Base-by-base conservation (phyloP, 805 yeast species). In the Candida vaughaniae region DNA sequence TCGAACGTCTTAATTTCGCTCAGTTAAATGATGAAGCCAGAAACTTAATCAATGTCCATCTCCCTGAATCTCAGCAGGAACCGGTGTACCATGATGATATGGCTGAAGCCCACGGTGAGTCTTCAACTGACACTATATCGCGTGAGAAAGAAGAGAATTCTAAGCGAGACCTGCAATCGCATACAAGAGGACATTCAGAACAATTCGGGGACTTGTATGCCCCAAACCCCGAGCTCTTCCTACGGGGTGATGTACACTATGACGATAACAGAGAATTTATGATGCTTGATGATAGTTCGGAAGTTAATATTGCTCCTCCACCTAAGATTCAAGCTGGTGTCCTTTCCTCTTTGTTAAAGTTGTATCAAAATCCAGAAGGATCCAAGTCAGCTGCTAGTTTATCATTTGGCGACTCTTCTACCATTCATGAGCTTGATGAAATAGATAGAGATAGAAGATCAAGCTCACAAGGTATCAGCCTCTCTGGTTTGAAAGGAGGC, bases 281-380 rank as follows among this genome's bases (percentile, higher is more conserved):
- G 41, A 46, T 61, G 41, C 66, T 63, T 11, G 64, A 58, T 20
- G 51, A 56, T 23, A 56, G 58, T 40, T 62, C 53, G 4, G 66
- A 53, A 10, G 52, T 48, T 2, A 65, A 66, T 40, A 52, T 69
- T 11, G 60, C 64, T 5, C 70, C 67, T 1, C 71, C 69, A 1
- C 66, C 71, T 28, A 75, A 74, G 36, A 90, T 87, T 9, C 83
- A 83, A 48, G 89, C 89, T 17, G 96, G 97, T 58, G 91, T 89
- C 12, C 69, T 89, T 19, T 85, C 95, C 0, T 78, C 91, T 1
- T 69, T 89, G 44, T 67, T 89, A 45, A 74, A 80, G 42, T 66
- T 89, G 32, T 88, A 89, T 53, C 82, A 79, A 44, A 66, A 71
- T 50, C 72, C 62, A 3, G 62, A 52, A 11, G 42, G 43, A 12